These are phyloP conservation scores for Rhynchospora pubera DNA, from an alignment of 176 grass and related monocot genomes.

Conservation along the genomic window DNA sequence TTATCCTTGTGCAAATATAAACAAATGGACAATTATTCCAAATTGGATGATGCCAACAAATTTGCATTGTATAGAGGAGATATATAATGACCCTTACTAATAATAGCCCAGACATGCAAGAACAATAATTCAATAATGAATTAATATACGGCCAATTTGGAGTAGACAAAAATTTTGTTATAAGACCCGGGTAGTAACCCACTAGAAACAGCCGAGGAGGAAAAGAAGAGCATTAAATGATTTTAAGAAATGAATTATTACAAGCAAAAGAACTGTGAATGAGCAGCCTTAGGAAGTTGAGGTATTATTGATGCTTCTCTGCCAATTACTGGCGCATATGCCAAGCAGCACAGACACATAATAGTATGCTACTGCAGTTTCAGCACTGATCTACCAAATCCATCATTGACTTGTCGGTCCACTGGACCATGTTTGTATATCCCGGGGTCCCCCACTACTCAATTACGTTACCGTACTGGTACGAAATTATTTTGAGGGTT, in stretches of 20 bases:
- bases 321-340: background rate
- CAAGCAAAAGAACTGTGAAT: background rate
- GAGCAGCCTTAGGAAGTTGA: background rate
- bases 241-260: background rate
- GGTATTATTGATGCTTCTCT: constrained; percentile 1
- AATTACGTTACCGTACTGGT: too few species aligned
- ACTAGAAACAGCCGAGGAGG: too few species aligned
- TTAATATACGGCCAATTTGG: background rate
- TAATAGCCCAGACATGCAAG: background rate
- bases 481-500: too few species aligned
- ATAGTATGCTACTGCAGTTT: background rate
- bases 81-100: background rate
- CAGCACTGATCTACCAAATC: background rate
- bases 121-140: background rate
- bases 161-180: background rate
- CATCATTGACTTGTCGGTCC: constrained; percentile 20
- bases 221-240: background rate
- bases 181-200: background rate
- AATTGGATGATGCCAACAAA: too few species aligned
- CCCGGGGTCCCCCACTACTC: background rate
- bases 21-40: too few species aligned
- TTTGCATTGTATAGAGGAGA: background rate
- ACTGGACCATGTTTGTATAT: background rate
- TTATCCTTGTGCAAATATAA: too few species aligned
- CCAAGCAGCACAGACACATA: background rate